Evolutionary conservation across 2,329 filamentous ascomycete species (phyloP).

Genomic region (Claviceps sorghi): DNA sequence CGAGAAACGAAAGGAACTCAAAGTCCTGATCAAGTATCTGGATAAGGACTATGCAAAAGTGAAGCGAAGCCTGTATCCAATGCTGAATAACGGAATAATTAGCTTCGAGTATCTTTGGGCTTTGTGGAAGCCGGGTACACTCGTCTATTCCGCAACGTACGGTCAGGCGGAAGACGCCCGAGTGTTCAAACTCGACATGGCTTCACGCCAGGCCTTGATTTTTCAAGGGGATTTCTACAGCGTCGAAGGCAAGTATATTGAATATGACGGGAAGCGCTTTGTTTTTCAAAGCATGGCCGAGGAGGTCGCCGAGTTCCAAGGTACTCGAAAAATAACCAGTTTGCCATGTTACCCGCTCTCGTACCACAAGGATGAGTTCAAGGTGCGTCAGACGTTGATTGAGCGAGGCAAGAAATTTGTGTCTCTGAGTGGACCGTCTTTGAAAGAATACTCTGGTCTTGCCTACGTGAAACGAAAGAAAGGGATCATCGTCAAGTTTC

Average conservation of each 20-base stretch:
- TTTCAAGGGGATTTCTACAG: constrained; percentile 62
- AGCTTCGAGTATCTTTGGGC: constrained; percentile 85
- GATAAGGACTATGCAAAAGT: constrained; percentile 65
- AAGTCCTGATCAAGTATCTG: constrained; percentile 61
- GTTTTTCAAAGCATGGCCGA: constrained; percentile 58
- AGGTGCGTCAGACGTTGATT: constrained; percentile 51
- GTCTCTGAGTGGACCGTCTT: constrained; percentile 65
- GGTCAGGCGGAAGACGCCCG: constrained; percentile 61
- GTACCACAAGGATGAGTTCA: constrained; percentile 60
- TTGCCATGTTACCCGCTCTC: constrained; percentile 62
- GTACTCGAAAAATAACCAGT: constrained; percentile 67
- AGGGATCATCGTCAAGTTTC: constrained; percentile 49
- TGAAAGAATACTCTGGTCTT: constrained; percentile 69
- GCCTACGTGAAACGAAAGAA: constrained; percentile 75
- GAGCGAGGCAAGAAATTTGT: constrained; percentile 78
- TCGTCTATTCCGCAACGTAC: constrained; percentile 66
- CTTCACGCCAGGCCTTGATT: constrained; percentile 54
- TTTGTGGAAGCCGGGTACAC: constrained; percentile 72
- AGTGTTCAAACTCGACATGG: constrained; percentile 68
- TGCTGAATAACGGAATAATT: constrained; percentile 69
- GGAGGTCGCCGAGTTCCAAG: constrained; percentile 63
- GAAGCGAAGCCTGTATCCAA: constrained; percentile 64
- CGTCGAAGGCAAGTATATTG: constrained; percentile 66
- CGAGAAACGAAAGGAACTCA: constrained; percentile 49
- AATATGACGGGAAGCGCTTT: constrained; percentile 78